Base-by-base conservation (phyloP, 192 early-diverging fungal genomes). In the Pecoramyces ruminantium region DNA sequence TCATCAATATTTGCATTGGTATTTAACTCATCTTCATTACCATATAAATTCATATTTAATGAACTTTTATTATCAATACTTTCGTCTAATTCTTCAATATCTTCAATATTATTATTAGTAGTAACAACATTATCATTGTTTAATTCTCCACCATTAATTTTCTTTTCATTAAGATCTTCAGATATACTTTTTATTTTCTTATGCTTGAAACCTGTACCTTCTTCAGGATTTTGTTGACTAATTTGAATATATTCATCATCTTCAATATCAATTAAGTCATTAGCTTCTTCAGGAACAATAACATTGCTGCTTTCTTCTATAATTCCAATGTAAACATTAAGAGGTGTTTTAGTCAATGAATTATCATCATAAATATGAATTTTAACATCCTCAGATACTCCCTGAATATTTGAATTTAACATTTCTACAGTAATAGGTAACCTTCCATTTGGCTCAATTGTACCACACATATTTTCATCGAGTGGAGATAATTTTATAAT, bases 381-480 rank as follows among this genome's bases (percentile, higher is more conserved):
- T 82, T 93, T 93, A 79, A 96, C 88, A 40, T 93, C 90, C 13
- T 93, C 94, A 5, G 94, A 95, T 27, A 94, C 86, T 25, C 89
- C 91, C 8, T 85, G 81, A 79, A 91, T 88, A 1, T 86, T 85
- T 3, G 91, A 88, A 78, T 94, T 88, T 25, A 89, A 79, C 15
- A 94, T 84, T 29, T 89, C 86, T 11, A 96, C 85, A 0, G 82
- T 79, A 15, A 96, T 79, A n/a, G 85, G 83, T 13, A 93, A 82
- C 13, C 86, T 85, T 77, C 86, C 86, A 0, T 90, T 90, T 18
- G 92, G 86, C 28, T 89, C 91, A n/a, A 96, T 82, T 0, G 78
- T 81, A 28, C 91, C 92, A 38, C 82, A 83, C 79, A 87, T 88
- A 79, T 92, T 86, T n/a, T 81, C 83, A n/a, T 89, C 86, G 77